Base-by-base conservation (phyloP, 1,284 basidiomycete genomes). In the Boletellus deceptivus region DNA sequence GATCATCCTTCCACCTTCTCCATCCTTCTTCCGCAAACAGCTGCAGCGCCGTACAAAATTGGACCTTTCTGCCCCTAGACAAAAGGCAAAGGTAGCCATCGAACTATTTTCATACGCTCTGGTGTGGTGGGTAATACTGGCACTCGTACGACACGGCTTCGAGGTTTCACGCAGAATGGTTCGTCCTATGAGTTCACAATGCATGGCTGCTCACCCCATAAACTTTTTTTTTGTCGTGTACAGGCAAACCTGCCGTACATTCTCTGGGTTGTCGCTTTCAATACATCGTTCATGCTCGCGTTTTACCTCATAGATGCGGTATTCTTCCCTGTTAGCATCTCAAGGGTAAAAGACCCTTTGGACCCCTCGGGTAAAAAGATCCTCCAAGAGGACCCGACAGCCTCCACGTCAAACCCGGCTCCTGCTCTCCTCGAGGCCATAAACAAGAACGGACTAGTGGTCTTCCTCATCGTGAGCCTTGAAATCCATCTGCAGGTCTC, bases 201-300 rank as follows among this genome's bases (percentile, higher is more conserved):
- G 18, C 20, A 24, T 17, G 20, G 35, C n/a, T 18, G 9, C 36
- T 58, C n/a, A 49, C 43, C 14, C 9, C 18, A 27, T 22, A 4
- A 10, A 38, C 43, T 0, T 27, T 22, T 20, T 20, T 36, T 39
- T 34, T 14, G 6, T 29, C 13, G 5, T 31, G 20, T 38, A 14
- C 58, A 95, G 92, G 89, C 87, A 41, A 98, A 99, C 62, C 60
- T 93, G 22, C 78, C 87, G 2, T 99, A 99, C 68, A 84, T 96
- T 37, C 69, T 94, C 22, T 98, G 94, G 93, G 82, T 90, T 7
- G 80, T 82, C 0, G 94, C 93, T 2, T 97, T 86, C 80, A 99
- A 98, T 69, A 85, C 88, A 0, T 79, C 84, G 2, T 94, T 95
- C 71, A 73, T 98, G 18, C 75, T 93, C 9, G 83, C 82, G 2